Percentiles rank a stretch among this genome's conserved stretches.
Evolutionary conservation across 306 rosid genomes (phyloP).

Genomic region (Pueraria montana): DNA sequence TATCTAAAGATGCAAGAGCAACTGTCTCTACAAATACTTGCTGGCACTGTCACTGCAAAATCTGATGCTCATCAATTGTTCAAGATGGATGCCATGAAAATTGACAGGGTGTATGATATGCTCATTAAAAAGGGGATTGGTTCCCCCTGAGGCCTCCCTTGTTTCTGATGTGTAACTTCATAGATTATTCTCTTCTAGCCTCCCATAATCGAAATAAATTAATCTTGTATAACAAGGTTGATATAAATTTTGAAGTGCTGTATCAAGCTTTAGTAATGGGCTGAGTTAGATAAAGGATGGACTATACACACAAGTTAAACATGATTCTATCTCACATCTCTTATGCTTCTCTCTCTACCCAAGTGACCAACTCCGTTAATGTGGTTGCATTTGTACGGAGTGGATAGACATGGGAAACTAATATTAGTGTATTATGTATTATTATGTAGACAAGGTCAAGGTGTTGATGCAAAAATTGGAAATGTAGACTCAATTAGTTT

Average conservation of each 20-base stretch:
- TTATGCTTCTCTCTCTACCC: not conserved
- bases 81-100: slow-evolving; percentile 73
- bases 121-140: slow-evolving; percentile 87
- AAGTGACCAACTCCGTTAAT: not conserved
- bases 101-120: slow-evolving; percentile 90
- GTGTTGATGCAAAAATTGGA: not conserved
- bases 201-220: slow-evolving; percentile 1
- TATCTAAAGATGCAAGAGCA: slow-evolving; percentile 86
- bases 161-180: not conserved
- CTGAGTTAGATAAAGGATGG: slow-evolving; percentile 25
- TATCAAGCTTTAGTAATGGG: slow-evolving; percentile 39
- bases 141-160: slow-evolving; percentile 58
- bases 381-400: not conserved
- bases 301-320: slow-evolving; percentile 27
- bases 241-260: slow-evolving; percentile 30
- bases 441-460: not conserved
- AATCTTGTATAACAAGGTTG: slow-evolving; percentile 13
- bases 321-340: not conserved
- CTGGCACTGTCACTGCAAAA: slow-evolving; percentile 67
- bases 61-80: slow-evolving; percentile 85
- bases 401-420: not conserved
- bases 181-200: slow-evolving; percentile 38
- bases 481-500: not conserved
- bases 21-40: slow-evolving; percentile 67
- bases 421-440: not conserved